These are phyloP conservation scores for Albifimbria verrucaria DNA, from an alignment of 2,329 filamentous ascomycete genomes.

Conservation along the genomic window DNA sequence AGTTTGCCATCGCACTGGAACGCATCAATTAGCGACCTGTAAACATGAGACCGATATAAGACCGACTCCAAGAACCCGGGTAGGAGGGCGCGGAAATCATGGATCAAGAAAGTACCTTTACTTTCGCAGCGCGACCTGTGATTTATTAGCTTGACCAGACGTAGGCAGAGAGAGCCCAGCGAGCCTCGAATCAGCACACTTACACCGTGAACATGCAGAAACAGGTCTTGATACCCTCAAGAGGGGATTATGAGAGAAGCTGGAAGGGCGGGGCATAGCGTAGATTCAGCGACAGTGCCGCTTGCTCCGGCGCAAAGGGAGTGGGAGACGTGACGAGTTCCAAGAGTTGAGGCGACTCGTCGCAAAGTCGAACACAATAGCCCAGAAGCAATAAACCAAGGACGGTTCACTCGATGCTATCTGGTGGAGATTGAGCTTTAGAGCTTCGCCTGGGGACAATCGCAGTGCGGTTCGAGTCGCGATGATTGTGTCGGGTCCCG, in stretches of 20 bases:
- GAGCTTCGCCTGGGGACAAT: too few relatives aligned
- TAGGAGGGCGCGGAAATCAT: background rate
- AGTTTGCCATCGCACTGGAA: slow-evolving; percentile 86
- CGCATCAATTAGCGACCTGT: background rate
- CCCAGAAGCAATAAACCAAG: too few relatives aligned
- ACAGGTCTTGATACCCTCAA: slow-evolving; percentile 75
- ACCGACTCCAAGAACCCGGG: too few relatives aligned
- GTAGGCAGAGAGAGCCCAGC: background rate
- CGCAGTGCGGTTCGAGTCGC: too few relatives aligned
- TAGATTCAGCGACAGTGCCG: background rate
- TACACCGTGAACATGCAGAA: slow-evolving; percentile 75
- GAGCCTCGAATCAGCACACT: slow-evolving; percentile 17
- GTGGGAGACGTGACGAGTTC: too few relatives aligned
- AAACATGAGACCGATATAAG: slow-evolving; percentile 7
- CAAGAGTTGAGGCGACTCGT: too few relatives aligned
- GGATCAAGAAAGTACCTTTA: slow-evolving; percentile 60
- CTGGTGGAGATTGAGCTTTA: too few relatives aligned
- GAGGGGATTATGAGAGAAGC: slow-evolving; percentile 54
- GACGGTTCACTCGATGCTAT: too few relatives aligned
- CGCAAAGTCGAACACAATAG: too few relatives aligned
- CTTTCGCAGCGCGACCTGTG: slow-evolving; percentile 78
- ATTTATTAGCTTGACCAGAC: slow-evolving; percentile 2
- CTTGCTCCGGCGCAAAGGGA: too few relatives aligned
- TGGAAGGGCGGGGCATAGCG: slow-evolving; percentile 40
- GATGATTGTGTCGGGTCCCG: too few relatives aligned